Percentiles rank a stretch among this genome's conserved stretches.
These are phyloP conservation scores for Diutina pseudorugosa DNA, from an alignment of 1,139 yeast species.

Conservation along the genomic window DNA sequence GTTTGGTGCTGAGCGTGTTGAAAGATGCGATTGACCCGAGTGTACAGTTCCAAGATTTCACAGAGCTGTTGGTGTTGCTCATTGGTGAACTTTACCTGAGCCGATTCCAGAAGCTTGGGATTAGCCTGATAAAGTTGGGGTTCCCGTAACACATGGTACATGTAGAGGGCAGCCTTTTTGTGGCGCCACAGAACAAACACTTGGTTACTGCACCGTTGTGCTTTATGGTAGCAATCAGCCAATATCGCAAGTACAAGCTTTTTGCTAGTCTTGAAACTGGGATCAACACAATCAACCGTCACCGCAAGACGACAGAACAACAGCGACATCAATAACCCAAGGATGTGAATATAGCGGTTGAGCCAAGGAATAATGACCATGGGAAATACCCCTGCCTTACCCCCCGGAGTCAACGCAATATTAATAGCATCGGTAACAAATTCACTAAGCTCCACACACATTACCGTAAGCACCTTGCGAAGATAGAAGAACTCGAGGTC, in stretches of 20 bases:
- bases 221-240: not conserved
- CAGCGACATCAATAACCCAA: not conserved
- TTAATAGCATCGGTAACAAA: not conserved
- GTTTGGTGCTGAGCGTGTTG: not conserved
- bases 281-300: not conserved
- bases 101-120: not conserved
- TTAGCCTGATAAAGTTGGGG: not conserved
- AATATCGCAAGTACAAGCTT: not conserved
- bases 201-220: not conserved
- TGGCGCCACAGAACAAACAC: not conserved
- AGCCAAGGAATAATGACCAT: not conserved
- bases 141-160: not conserved
- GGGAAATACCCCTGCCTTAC: not conserved
- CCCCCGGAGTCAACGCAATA: not conserved
- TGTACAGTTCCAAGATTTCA: not conserved
- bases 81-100: not conserved
- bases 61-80: not conserved
- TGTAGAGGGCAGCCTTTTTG: not conserved
- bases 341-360: not conserved
- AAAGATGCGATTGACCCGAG: not conserved
- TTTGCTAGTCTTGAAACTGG: not conserved
- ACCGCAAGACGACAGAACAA: not conserved
- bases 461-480: not conserved
- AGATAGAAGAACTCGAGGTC: slow-evolving; percentile 7
- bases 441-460: not conserved